A percentile compares a stretch with the other conserved stretches of the same genome.
Evolutionary conservation across 305 asterid species (phyloP).

Genomic region (Rubia balearica): DNA sequence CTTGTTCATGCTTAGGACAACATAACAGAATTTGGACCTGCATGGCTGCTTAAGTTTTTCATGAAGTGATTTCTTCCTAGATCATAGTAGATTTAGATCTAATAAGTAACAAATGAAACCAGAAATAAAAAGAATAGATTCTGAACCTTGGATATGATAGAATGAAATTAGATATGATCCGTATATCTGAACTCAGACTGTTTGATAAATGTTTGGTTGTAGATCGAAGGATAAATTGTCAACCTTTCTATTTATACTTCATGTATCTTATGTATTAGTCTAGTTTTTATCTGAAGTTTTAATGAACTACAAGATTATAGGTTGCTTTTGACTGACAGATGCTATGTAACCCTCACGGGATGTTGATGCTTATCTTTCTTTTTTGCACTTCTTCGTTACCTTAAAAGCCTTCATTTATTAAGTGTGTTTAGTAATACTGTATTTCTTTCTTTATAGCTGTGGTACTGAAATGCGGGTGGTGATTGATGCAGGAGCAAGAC

Average conservation of each 20-base stretch:
- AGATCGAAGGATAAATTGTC: no score
- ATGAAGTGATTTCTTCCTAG: neutral
- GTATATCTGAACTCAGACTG: no score
- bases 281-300: neutral
- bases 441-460: neutral
- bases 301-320: neutral
- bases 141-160: no score
- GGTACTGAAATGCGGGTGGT: slow-evolving; percentile 11
- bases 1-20: neutral
- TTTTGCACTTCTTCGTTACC: neutral
- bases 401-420: neutral
- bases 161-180: no score
- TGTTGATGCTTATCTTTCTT: neutral
- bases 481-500: slow-evolving; percentile 51
- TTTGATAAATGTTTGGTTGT: no score
- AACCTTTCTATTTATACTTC: no score
- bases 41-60: neutral
- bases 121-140: no score
- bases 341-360: neutral
- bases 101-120: no score
- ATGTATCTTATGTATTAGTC: neutral
- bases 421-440: neutral
- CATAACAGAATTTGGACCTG: neutral
- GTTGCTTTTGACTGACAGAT: no score
- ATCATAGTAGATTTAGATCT: no score